Evolutionary conservation across 306 rosid genomes (phyloP).

Genomic region (Vigna unguiculata): DNA sequence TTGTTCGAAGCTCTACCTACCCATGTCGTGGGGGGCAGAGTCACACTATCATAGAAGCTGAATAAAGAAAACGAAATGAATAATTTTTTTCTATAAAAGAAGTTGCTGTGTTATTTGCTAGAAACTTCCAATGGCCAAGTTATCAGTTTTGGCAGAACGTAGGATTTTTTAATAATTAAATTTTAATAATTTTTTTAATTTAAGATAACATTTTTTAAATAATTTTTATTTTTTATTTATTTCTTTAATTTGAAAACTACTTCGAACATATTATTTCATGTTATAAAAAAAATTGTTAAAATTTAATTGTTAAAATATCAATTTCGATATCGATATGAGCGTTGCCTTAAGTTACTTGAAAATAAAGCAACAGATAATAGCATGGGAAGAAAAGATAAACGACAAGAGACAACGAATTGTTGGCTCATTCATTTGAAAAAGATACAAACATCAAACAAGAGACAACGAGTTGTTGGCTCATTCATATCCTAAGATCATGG

Average conservation of each 20-base stretch:
- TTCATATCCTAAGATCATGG: slow-evolving; percentile 37
- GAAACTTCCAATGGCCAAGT: neutral
- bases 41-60: neutral
- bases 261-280: too few species aligned
- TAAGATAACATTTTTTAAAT: too few species aligned
- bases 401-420: neutral
- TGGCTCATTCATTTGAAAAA: neutral
- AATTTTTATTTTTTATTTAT: too few species aligned
- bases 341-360: neutral
- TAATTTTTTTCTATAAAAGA: neutral
- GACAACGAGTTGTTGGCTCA: slow-evolving; percentile 86
- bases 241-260: too few species aligned
- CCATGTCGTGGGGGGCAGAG: neutral
- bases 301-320: too few species aligned
- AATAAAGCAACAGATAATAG: neutral
- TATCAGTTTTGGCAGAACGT: neutral
- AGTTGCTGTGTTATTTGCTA: neutral
- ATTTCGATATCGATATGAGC: too few species aligned
- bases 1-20: neutral
- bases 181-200: too few species aligned
- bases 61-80: neutral
- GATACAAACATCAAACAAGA: slow-evolving; percentile 36
- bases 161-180: too few species aligned
- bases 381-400: neutral
- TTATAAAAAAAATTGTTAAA: too few species aligned